These are phyloP conservation scores for Arctostaphylos glauca DNA, from an alignment of 148 eudicot species.

Conservation along the genomic window DNA sequence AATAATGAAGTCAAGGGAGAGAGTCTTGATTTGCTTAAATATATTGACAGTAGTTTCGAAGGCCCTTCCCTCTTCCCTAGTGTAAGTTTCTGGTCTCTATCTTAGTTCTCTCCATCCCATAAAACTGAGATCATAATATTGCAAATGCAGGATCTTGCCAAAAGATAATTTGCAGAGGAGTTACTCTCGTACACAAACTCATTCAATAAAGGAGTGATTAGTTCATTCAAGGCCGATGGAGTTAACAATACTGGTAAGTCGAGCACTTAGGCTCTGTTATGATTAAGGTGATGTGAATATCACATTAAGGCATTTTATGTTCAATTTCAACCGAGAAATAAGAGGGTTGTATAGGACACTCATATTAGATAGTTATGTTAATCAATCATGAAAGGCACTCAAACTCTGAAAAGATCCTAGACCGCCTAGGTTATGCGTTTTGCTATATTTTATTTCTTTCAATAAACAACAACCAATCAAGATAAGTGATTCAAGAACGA, in stretches of 20 bases:
- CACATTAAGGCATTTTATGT: background rate
- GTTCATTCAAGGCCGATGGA: constrained; percentile 56
- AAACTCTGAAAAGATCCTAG: background rate
- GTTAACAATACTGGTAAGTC: constrained; percentile 55
- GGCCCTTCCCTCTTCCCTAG: constrained; percentile 64
- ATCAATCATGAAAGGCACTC: background rate
- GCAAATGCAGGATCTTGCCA: constrained; percentile 50
- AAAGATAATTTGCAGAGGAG: constrained; percentile 53
- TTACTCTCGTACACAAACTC: constrained; percentile 48
- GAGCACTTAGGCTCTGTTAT: background rate
- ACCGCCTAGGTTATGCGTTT: too few relatives aligned
- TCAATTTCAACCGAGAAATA: background rate
- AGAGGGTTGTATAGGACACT: background rate
- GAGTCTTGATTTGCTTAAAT: constrained; percentile 68
- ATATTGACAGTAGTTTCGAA: constrained; percentile 67
- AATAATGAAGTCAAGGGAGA: constrained; percentile 78
- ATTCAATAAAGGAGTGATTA: constrained; percentile 46
- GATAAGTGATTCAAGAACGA: too few relatives aligned
- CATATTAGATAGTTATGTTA: background rate
- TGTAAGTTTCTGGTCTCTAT: constrained; percentile 32
- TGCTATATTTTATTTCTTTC: too few relatives aligned
- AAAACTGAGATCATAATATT: background rate
- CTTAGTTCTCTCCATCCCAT: background rate
- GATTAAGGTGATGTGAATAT: background rate
- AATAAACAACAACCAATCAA: too few relatives aligned